Base-by-base conservation (phyloP, 2,329 filamentous ascomycete genomes). In the Pseudophaeomoniella oleicola region DNA sequence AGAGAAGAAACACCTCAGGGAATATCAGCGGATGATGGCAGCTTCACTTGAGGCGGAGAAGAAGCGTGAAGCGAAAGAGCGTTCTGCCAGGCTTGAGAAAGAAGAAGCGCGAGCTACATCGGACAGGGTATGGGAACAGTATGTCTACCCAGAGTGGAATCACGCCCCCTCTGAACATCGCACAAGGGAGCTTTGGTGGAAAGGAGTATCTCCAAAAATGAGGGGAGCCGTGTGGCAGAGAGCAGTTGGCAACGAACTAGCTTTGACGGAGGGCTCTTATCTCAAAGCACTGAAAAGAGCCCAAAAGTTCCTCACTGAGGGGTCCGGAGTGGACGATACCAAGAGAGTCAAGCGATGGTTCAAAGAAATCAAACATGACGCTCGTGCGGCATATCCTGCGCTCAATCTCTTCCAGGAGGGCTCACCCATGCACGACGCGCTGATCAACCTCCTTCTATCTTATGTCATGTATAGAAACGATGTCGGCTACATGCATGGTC, bases 1-100 rank as follows among this genome's bases (percentile, higher is more conserved):
- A 57, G 90, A 98, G 61, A 82, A 75, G 54, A 79, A 78, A 46
- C 90, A 98, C 57, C 55, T 98, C 45, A 86, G 74, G 51, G 69
- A 78, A 47, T 78, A 75, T 50, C 71, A 77, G 56, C 64, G 62
- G 47, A 78, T 78, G 72, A 73, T 78, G 71, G 67, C 67, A n/a
- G 59, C 67, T 32, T 68, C 72, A 17, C 62, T 69, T 30, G 72
- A 76, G 58, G 63, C 67, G 39, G 66, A 68, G 58, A 69, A 73
- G 41, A 70, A 66, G 48, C 63, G 64, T 38, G 62, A 60, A 42
- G 59, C 63, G 5, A 62, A 62, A 45, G 60, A 62, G 39, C 65
- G 68, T 44, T 58, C 59, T 13, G 56, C 48, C 5, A 55, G 62
- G 44, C 65, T 61, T 39, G 66, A 67, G 40, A 64, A 68, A 40